Evolutionary conservation across 2,329 filamentous ascomycete species (phyloP).

Genomic region (Sphaerulina vaccinii): DNA sequence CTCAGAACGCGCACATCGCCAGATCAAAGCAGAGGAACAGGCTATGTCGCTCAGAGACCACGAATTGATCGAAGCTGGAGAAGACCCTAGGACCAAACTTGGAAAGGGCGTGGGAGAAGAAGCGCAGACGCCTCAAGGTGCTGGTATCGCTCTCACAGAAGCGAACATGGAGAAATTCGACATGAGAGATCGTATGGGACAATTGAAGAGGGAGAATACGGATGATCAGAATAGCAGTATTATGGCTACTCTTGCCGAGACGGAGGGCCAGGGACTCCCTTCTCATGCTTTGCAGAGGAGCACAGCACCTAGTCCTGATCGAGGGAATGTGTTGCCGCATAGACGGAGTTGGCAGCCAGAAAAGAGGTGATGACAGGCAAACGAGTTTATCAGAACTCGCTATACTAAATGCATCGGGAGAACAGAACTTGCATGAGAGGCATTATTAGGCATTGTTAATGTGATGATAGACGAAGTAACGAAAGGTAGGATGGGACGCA

Average conservation of each 20-base stretch:
- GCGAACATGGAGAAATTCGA: conserved; percentile 37
- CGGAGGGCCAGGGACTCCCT: conserved; percentile 3
- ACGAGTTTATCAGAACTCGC: neutral
- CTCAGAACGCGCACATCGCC: conserved; percentile 46
- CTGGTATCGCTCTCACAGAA: conserved; percentile 26
- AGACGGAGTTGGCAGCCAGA: conserved; percentile 14
- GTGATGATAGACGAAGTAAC: conserved; percentile 1
- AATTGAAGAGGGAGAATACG: conserved; percentile 11
- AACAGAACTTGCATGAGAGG: conserved; percentile 2
- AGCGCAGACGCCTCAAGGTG: conserved; percentile 11
- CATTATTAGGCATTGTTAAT: neutral
- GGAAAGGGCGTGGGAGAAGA: conserved; percentile 27
- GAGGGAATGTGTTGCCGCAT: neutral
- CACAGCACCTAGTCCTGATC: conserved; percentile 6
- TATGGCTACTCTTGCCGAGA: conserved; percentile 21
- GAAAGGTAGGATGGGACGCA: neutral
- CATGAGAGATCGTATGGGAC: conserved; percentile 16
- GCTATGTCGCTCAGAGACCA: conserved; percentile 55
- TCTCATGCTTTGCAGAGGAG: conserved; percentile 1
- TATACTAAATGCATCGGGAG: neutral
- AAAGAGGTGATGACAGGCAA: neutral
- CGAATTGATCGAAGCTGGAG: conserved; percentile 53
- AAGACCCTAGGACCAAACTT: conserved; percentile 36
- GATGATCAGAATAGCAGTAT: conserved; percentile 21
- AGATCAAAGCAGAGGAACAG: conserved; percentile 56